Evolutionary conservation across 352 stramenopile species (phyloP), one percentile per base, ranked within the genome.

Genomic region (Halophytophthora polymorphica): DNA sequence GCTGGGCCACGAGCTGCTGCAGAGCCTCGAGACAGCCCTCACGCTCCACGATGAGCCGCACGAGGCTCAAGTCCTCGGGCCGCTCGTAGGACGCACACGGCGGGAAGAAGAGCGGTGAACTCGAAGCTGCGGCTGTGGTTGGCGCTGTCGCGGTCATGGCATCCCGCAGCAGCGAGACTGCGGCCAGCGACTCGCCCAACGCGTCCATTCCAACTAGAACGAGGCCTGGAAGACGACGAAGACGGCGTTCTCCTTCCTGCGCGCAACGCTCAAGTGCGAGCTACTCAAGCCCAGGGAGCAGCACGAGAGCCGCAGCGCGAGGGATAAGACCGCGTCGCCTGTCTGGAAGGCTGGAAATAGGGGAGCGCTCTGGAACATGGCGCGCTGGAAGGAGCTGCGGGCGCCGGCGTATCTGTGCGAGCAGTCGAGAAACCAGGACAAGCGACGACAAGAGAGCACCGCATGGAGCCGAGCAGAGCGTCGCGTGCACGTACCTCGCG

Each of bases 11-110:
- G 11, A 90, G 47, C 50, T 90, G 78, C 31, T 82, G 47, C 13
- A 93, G 54, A 3, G 83, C 76, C 54, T 93, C 83, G 35, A 93
- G 45, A 42, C 83, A 93, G 13, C 80, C 80, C 45, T 93, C 83
- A 2, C 83, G 77, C 64, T 93, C 83, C 2, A 90, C 80, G 36
- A 93, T 88, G 64, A 78, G 84, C 40, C 76, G 78, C 44, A 90
- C 70, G 40, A 90, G 77, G 14, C 73, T 71, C 29, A 90, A 45
- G 31, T 93, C 77, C 31, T 69, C 50, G 14, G 58, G 67, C 39
- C 66, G 71, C 55, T 66, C 67, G 35, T 72, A 77, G 25, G 61
- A 48, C n/a, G 54, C 44, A 12, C 54, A 67, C n/a, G 53, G 59
- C 35, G 59, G 59, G 6, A 60, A 66, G 18, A 77, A 63, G 21